phyloP scores from a whole-genome alignment of 495 filamentous ascomycete genomes.

The Neurospora tetraspora region DNA sequence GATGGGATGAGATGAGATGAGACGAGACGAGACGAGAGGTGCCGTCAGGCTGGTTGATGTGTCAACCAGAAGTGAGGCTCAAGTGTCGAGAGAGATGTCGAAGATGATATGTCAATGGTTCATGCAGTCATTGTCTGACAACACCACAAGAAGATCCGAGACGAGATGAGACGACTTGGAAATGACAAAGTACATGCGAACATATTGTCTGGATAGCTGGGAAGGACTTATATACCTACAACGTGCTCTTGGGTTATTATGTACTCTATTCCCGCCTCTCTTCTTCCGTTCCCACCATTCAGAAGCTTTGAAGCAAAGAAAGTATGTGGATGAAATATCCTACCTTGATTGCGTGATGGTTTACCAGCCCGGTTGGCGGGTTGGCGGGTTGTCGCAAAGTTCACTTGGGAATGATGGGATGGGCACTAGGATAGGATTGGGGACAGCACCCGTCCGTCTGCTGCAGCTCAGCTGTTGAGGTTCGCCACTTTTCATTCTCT shows the following conservation, averaged over 20 bases:
- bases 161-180: neutral
- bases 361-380: neutral
- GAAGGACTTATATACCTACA: neutral
- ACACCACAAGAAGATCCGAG: neutral
- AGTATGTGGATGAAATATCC: neutral
- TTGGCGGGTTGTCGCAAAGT: neutral
- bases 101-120: neutral
- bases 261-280: neutral
- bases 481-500: neutral
- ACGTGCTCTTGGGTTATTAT: neutral
- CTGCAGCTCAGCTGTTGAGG: no score
- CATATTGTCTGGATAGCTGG: neutral
- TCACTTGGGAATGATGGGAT: neutral
- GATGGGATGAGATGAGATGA: neutral
- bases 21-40: neutral
- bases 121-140: neutral
- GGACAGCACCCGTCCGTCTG: neutral
- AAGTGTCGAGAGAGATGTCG: neutral
- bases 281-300: neutral
- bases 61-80: neutral
- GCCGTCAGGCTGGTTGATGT: neutral
- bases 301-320: neutral
- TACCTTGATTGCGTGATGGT: neutral
- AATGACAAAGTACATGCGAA: neutral
- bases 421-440: neutral